phyloP scores from a whole-genome alignment of 768 basidiomycete species.

The Hericium rajendrae region DNA sequence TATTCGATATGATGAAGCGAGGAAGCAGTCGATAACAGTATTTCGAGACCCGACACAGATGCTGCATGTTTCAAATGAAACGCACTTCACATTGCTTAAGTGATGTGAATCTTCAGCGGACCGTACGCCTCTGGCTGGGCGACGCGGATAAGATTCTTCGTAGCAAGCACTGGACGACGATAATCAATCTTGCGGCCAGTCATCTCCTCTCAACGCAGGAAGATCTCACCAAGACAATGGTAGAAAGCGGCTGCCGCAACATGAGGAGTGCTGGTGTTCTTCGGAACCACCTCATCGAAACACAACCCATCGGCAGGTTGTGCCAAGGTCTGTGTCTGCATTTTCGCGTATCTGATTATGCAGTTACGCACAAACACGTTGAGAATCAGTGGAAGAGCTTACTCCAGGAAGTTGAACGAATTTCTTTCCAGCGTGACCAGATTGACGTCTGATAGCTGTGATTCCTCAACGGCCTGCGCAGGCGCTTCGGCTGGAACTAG shows the following conservation, averaged over 20 bases:
- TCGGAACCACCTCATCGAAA: slow-evolving; percentile 62
- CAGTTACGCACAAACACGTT: not conserved
- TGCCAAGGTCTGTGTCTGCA: slow-evolving; percentile 58
- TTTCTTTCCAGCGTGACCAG: slow-evolving; percentile 59
- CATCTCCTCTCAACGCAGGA: not conserved
- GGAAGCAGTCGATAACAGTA: no score
- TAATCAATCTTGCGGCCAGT: not conserved
- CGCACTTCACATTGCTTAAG: not conserved
- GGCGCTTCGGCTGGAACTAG: slow-evolving; percentile 23
- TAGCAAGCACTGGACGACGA: slow-evolving; percentile 50
- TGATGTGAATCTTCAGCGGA: slow-evolving; percentile 32
- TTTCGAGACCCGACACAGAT: no score
- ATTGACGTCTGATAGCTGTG: slow-evolving; percentile 48
- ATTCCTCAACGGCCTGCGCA: slow-evolving; percentile 25
- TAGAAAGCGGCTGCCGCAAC: slow-evolving; percentile 80
- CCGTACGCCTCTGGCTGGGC: slow-evolving; percentile 56
- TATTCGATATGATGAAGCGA: no score
- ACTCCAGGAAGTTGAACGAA: slow-evolving; percentile 78
- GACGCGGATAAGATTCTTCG: slow-evolving; percentile 59
- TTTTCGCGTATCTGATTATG: slow-evolving; percentile 56
- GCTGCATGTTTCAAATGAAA: not conserved
- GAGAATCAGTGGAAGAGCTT: slow-evolving; percentile 14
- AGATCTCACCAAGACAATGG: slow-evolving; percentile 65
- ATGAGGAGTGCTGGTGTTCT: slow-evolving; percentile 55
- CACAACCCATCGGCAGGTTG: slow-evolving; percentile 34